A percentile compares a stretch with the other conserved stretches of the same genome.
phyloP scores from a whole-genome alignment of 305 asterid genomes.

The Fraxinus baroniana region DNA sequence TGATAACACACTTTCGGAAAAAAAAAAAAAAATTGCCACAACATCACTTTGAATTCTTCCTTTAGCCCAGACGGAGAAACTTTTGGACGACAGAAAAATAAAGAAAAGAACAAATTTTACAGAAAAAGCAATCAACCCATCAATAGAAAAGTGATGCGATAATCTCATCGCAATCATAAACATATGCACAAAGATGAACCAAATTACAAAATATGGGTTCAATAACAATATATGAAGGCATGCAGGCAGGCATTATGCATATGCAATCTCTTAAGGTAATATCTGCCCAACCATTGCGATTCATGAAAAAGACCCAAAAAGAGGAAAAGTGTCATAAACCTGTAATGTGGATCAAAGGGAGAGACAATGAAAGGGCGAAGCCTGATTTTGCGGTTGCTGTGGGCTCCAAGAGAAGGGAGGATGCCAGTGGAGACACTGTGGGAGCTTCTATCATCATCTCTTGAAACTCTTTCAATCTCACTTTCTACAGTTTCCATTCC shows the following conservation, averaged over 20 bases:
- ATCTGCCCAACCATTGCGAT: neutral
- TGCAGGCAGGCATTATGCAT: neutral
- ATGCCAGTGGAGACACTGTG: constrained; percentile 46
- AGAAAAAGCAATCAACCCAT: neutral
- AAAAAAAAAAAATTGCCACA: neutral
- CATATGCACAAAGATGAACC: neutral
- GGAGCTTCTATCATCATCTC: constrained; percentile 50
- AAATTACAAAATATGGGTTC: neutral
- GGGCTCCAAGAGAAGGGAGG: constrained; percentile 80
- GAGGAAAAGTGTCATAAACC: constrained; percentile 22
- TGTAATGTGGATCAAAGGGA: constrained; percentile 57
- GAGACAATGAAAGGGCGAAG: constrained; percentile 52
- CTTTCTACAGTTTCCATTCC: constrained; percentile 29
- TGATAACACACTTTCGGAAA: neutral
- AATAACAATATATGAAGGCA: neutral
- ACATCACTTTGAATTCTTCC: neutral
- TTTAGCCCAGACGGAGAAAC: neutral
- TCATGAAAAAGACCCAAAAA: neutral
- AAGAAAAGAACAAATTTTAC: neutral
- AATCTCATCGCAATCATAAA: neutral
- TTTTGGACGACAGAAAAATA: neutral
- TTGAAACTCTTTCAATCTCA: constrained; percentile 45
- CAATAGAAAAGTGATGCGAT: neutral
- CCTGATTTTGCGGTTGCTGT: constrained; percentile 37
- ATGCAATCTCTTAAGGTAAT: neutral